Percentiles rank a stretch among this genome's conserved stretches.
Evolutionary conservation across 805 yeast species (phyloP).

Genomic region (Lachancea meyersii): DNA sequence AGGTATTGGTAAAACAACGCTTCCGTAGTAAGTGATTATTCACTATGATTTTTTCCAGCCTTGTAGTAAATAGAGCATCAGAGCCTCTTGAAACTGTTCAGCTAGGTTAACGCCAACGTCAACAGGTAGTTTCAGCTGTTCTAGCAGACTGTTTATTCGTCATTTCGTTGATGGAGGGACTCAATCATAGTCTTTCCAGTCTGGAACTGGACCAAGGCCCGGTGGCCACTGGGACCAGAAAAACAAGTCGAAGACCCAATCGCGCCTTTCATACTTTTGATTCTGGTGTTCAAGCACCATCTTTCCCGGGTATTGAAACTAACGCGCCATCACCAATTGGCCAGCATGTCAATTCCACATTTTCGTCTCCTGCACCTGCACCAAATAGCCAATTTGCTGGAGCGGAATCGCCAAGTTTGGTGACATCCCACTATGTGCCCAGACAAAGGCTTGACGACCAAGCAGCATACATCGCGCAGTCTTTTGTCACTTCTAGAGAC

Average conservation of each 20-base stretch:
- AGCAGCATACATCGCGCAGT: slow-evolving; percentile 33
- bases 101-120: no score
- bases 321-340: background rate
- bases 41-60: no score
- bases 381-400: background rate
- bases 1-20: no score
- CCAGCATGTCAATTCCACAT: background rate
- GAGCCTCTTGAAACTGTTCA: no score
- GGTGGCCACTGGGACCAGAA: slow-evolving; percentile 14
- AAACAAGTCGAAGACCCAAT: slow-evolving; percentile 24
- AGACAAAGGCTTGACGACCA: slow-evolving; percentile 34
- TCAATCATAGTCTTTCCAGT: slow-evolving; percentile 18
- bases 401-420: slow-evolving; percentile 1
- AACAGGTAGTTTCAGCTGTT: background rate
- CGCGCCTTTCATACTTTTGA: slow-evolving; percentile 28
- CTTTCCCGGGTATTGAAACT: background rate
- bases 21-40: no score
- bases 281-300: slow-evolving; percentile 6
- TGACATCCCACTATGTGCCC: slow-evolving; percentile 28
- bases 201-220: slow-evolving; percentile 19
- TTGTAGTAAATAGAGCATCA: no score
- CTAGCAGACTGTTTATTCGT: background rate
- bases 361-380: background rate
- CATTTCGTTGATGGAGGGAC: slow-evolving; percentile 6
- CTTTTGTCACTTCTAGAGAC: slow-evolving; percentile 68